Conservation (phyloP, 768 basidiomycete genomes). For the Mycena rosella region DNA sequence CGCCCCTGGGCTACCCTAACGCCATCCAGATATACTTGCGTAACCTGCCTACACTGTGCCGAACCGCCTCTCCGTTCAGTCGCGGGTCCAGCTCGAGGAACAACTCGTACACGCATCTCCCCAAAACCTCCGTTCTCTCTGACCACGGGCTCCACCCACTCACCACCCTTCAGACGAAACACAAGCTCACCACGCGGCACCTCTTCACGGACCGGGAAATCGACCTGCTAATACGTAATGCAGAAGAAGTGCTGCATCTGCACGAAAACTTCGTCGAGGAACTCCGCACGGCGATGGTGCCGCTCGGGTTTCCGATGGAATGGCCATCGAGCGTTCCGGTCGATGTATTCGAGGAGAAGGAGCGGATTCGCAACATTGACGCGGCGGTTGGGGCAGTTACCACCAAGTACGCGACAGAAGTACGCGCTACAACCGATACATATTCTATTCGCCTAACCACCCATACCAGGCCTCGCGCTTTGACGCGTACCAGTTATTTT, state of each 20-base stretch:
- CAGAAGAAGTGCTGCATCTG: conserved; percentile 72
- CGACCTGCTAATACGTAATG: conserved; percentile 73
- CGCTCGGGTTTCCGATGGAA: conserved; percentile 63
- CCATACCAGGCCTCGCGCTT: conserved; percentile 75
- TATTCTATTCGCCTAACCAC: conserved; percentile 18
- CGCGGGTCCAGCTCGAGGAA: conserved; percentile 57
- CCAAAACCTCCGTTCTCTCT: conserved; percentile 38
- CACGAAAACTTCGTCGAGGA: conserved; percentile 77
- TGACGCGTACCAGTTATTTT: conserved; percentile 86
- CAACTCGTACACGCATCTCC: conserved; percentile 56
- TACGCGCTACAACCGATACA: conserved; percentile 39
- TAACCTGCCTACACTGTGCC: conserved; percentile 62
- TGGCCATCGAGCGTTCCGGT: conserved; percentile 35
- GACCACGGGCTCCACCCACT: conserved; percentile 41
- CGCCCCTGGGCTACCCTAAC: conserved; percentile 14
- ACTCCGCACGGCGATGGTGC: conserved; percentile 62
- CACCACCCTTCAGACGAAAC: conserved; percentile 31
- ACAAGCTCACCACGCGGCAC: conserved; percentile 56
- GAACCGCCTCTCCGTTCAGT: conserved; percentile 57
- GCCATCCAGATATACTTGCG: conserved; percentile 72
- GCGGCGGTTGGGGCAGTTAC: conserved; percentile 64
- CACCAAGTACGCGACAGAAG: conserved; percentile 70
- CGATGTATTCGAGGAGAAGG: conserved; percentile 24
- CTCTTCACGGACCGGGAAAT: conserved; percentile 72
- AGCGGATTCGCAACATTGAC: conserved; percentile 52